Evolutionary conservation across 176 grass and related monocot species (phyloP).

Genomic region (Sorghum bicolor): DNA sequence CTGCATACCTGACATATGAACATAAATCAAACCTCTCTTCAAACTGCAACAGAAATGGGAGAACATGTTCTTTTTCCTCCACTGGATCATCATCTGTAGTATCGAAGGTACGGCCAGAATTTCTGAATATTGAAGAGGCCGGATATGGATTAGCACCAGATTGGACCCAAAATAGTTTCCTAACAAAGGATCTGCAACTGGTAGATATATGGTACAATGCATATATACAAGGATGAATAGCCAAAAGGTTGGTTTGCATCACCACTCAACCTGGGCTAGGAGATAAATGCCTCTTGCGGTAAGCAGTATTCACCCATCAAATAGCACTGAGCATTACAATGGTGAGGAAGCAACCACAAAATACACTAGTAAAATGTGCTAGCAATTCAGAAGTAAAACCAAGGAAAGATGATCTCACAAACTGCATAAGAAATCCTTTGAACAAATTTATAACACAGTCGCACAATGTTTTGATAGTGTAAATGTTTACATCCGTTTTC

Average conservation of each 20-base stretch:
- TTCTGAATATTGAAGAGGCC: neutral
- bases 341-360: neutral
- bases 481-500: neutral
- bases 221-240: neutral
- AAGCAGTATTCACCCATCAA: neutral
- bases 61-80: neutral
- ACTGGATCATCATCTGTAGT: neutral
- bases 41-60: conserved; percentile 1
- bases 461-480: neutral
- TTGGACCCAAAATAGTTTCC: neutral
- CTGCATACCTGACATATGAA: conserved; percentile 5
- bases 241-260: neutral
- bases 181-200: neutral
- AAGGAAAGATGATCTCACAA: neutral
- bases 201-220: neutral
- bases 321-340: neutral
- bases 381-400: neutral
- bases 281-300: neutral
- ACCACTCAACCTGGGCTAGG: neutral
- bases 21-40: neutral
- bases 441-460: neutral
- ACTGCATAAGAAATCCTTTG: neutral
- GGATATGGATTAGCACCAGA: neutral
- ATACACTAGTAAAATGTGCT: neutral
- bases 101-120: neutral